phyloP scores from a whole-genome alignment of 2,329 filamentous ascomycete species.

The Alternaria dauci region DNA sequence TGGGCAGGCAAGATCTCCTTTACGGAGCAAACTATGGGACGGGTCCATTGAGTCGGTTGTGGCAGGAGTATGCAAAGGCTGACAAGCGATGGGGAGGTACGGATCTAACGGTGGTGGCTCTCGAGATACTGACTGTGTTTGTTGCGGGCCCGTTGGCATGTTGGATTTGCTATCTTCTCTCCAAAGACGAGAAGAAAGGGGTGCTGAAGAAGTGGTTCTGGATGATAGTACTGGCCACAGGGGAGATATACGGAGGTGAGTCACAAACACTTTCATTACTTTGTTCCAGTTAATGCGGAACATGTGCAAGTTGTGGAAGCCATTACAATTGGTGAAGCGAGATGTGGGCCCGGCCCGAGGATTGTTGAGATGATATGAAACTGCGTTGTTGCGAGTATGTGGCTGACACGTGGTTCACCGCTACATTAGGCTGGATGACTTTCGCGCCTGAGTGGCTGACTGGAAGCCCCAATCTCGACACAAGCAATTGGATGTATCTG shows the following conservation, averaged over 20 bases:
- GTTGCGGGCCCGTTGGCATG: constrained; percentile 66
- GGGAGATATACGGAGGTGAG: constrained; percentile 68
- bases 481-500: constrained; percentile 67
- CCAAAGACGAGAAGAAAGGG: constrained; percentile 50
- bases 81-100: constrained; percentile 68
- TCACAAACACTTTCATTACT: constrained; percentile 18
- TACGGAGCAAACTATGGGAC: constrained; percentile 68
- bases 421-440: constrained; percentile 65
- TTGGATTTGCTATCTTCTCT: constrained; percentile 64
- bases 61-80: constrained; percentile 73
- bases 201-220: constrained; percentile 59
- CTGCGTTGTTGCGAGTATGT: constrained; percentile 31
- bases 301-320: constrained; percentile 15
- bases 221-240: constrained; percentile 67
- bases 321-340: constrained; percentile 25
- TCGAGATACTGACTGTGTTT: constrained; percentile 69
- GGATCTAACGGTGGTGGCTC: constrained; percentile 65
- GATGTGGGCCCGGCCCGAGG: constrained; percentile 30
- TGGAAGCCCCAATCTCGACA: constrained; percentile 65
- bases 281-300: constrained; percentile 5
- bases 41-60: constrained; percentile 63
- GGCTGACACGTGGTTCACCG: constrained; percentile 52
- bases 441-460: constrained; percentile 72
- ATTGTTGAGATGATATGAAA: constrained; percentile 27
- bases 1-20: constrained; percentile 61